Evolutionary conservation across 129 eudicot species (phyloP), one percentile per base, ranked within the genome.

Genomic region (Flaveria sonorensis): DNA sequence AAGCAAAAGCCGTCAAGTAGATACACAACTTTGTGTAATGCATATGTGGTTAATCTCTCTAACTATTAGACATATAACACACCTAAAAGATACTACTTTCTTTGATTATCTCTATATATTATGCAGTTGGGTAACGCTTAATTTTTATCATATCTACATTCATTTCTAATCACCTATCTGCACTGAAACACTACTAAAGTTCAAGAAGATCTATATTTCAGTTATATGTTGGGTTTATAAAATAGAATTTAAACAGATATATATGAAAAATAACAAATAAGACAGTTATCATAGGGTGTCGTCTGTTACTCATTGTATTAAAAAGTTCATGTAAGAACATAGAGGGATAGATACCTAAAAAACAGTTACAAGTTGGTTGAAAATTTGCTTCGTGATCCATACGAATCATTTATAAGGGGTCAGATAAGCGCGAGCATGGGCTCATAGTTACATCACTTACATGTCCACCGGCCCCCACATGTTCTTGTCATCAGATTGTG

Each of bases 401-500:
- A 57, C 56, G 1, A 12, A 73, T 77, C 74, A 51, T 39, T 67
- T 52, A 73, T 57, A 52, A 73, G 39, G 70, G 18, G 68, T 56
- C 15, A 65, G 20, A 64, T 47, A 63, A 75, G 72, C 15, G 48
- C 3, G 11, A 6, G 42, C 67, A 28, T 5, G 19, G 30, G 14
- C 57, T 16, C 20, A 24, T 40, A 67, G 24, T 74, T 45, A 81
- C 84, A 81, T 18, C 24, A 67, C n/a, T 74, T 45, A 81, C 84
- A 81, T 18, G 65, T 81, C 84, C 5, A 81, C 75, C 2, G 62
- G 80, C 32, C 83, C 87, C 88, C 91, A 88, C 67, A 84, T 63
- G 83, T 70, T 82, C 69, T 79, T 83, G 43, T 91, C 91, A 70
- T 83, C 92, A n/a, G 93, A 81, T 28, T 90, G 84, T 13, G 90